Percentiles rank a stretch among this genome's conserved stretches.
These are phyloP conservation scores for Rhodosporidiobolus odoratus DNA, from an alignment of 768 basidiomycete species.

Conservation along the genomic window DNA sequence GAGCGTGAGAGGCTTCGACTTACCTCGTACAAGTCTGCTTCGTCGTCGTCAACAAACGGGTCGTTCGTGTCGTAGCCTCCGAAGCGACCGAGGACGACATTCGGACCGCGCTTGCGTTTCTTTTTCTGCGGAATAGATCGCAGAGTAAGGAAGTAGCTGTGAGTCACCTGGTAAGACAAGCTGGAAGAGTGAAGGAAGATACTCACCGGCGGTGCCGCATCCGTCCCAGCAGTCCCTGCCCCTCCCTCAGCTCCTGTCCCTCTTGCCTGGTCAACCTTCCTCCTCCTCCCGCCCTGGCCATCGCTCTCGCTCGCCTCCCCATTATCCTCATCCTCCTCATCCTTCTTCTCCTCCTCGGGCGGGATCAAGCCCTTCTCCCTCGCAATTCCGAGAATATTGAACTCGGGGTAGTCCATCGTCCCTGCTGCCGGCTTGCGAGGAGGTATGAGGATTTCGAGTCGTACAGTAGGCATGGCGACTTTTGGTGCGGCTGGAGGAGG, in stretches of 20 bases:
- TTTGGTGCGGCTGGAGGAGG: conserved; percentile 18
- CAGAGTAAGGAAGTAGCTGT: not conserved
- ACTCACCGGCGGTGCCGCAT: not conserved
- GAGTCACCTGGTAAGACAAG: not conserved
- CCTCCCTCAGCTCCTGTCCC: too few relatives aligned
- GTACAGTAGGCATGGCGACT: conserved; percentile 17
- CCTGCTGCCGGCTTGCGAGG: not conserved
- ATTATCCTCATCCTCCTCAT: conserved; percentile 1
- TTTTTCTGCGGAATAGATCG: conserved; percentile 21
- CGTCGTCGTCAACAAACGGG: conserved; percentile 97
- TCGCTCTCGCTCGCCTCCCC: conserved; percentile 17
- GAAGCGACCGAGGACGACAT: conserved; percentile 43
- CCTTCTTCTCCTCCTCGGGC: conserved; percentile 5
- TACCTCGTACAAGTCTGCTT: conserved; percentile 73
- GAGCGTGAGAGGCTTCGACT: not conserved
- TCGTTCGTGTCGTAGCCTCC: conserved; percentile 89
- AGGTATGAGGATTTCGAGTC: conserved; percentile 16
- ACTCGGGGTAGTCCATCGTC: not conserved
- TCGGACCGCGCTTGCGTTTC: conserved; percentile 32
- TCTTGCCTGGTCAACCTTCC: conserved; percentile 10
- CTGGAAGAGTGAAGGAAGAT: not conserved
- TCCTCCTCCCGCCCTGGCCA: conserved; percentile 11
- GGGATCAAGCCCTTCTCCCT: conserved; percentile 17
- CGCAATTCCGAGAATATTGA: conserved; percentile 28
- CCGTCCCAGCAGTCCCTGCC: too few relatives aligned